Evolutionary conservation across 2,329 filamentous ascomycete species (phyloP).

Genomic region (Sarocladium kiliense): DNA sequence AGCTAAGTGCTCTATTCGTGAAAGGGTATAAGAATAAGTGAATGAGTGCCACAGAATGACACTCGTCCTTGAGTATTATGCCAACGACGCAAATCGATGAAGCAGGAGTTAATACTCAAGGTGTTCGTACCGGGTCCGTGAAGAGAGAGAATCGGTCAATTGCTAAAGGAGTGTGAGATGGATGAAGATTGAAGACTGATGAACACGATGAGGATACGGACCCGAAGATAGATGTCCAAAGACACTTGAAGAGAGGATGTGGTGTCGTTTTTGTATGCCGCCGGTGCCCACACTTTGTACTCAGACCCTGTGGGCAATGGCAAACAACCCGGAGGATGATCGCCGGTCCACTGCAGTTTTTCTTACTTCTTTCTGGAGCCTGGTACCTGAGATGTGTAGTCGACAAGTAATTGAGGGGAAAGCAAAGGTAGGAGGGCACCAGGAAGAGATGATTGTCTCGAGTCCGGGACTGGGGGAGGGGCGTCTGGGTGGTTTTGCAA

Average conservation of each 20-base stretch:
- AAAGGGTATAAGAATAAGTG: background rate
- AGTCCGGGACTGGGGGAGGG: background rate
- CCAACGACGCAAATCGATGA: background rate
- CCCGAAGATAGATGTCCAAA: background rate
- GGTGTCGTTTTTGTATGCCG: slow-evolving; percentile 4
- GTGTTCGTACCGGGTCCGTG: background rate
- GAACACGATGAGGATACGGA: slow-evolving; percentile 6
- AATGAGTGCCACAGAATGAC: background rate
- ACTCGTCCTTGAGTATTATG: background rate
- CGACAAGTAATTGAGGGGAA: slow-evolving; percentile 1
- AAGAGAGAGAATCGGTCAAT: slow-evolving; percentile 4
- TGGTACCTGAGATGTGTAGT: background rate
- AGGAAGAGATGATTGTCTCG: slow-evolving; percentile 9
- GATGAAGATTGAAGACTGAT: slow-evolving; percentile 2
- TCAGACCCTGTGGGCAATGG: slow-evolving; percentile 7
- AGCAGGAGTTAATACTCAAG: background rate
- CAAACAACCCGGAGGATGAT: background rate
- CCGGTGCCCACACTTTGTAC: slow-evolving; percentile 5
- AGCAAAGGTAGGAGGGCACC: background rate
- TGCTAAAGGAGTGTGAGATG: slow-evolving; percentile 6
- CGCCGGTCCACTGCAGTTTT: slow-evolving; percentile 4
- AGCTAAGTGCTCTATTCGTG: background rate
- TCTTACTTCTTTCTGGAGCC: slow-evolving; percentile 2
- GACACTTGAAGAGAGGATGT: background rate
- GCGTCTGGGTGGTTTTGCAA: background rate